Percentiles rank a stretch among this genome's conserved stretches.
Conservation (phyloP, 148 eudicot species). For the Chenopodium album region DNA sequence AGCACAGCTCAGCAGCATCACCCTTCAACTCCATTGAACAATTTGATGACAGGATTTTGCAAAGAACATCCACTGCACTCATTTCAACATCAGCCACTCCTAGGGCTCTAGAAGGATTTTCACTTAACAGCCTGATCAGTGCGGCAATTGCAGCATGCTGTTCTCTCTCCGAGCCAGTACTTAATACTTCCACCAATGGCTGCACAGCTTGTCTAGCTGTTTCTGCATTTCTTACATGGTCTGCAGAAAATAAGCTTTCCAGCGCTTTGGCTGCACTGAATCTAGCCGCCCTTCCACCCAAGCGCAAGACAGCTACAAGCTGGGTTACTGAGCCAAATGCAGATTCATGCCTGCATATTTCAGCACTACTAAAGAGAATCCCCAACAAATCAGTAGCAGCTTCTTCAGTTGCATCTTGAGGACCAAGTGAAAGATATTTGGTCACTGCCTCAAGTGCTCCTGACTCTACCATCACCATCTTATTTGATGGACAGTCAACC, state of each 20-base stretch:
- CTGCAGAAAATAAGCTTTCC: conserved; percentile 91
- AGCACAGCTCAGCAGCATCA: conserved; percentile 87
- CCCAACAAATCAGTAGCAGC: conserved; percentile 95
- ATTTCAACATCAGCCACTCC: conserved; percentile 91
- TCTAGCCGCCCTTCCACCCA: conserved; percentile 98
- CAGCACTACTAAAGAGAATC: conserved; percentile 71
- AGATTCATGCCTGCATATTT: conserved; percentile 91
- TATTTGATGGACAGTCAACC: conserved; percentile 78
- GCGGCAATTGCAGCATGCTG: conserved; percentile 99
- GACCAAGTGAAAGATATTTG: conserved; percentile 92
- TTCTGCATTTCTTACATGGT: conserved; percentile 92
- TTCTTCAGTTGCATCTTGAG: conserved; percentile 91
- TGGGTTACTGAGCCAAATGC: conserved; percentile 92
- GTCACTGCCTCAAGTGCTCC: conserved; percentile 97
- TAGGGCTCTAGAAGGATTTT: conserved; percentile 82
- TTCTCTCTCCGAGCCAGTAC: conserved; percentile 87
- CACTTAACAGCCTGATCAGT: conserved; percentile 70
- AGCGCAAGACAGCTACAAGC: conserved; percentile 89
- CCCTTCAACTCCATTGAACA: conserved; percentile 90
- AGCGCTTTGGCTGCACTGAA: conserved; percentile 96
- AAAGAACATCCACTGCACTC: conserved; percentile 94
- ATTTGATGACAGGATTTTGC: conserved; percentile 79
- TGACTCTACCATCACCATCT: conserved; percentile 92
- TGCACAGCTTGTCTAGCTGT: conserved; percentile 92
- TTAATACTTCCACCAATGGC: conserved; percentile 87